Evolutionary conservation across 192 early-diverging fungal species (phyloP).

Genomic region (Diversispora epigaea): DNA sequence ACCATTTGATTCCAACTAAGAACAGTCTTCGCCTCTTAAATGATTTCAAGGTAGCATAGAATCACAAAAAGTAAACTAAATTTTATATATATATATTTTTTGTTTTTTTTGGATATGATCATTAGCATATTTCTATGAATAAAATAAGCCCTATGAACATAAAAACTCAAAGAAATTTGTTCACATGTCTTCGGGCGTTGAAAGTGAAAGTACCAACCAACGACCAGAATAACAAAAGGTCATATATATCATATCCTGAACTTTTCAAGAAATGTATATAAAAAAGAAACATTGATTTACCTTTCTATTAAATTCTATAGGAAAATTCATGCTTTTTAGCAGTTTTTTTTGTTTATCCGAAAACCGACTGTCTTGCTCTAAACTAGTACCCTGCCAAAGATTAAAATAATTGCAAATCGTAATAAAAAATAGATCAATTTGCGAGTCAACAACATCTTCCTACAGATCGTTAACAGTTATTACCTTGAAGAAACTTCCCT

Average conservation of each 20-base stretch:
- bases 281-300: conserved; percentile 41
- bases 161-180: conserved; percentile 9
- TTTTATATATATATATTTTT: neutral
- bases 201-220: conserved; percentile 12
- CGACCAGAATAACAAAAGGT: conserved; percentile 8
- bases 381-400: conserved; percentile 61
- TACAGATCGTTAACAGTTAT: too few relatives aligned
- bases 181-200: neutral
- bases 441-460: too few relatives aligned
- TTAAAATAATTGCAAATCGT: neutral
- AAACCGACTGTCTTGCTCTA: conserved; percentile 77
- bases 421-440: neutral
- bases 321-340: conserved; percentile 76
- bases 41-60: conserved; percentile 13
- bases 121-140: neutral
- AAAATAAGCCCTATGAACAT: neutral
- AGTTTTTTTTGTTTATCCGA: conserved; percentile 83
- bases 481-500: conserved; percentile 11
- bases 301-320: conserved; percentile 73
- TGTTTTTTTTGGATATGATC: conserved; percentile 14
- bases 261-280: neutral
- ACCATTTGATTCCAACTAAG: neutral
- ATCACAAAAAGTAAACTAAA: conserved; percentile 19
- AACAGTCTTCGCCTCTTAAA: conserved; percentile 3
- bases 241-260: conserved; percentile 3